Base-by-base conservation (phyloP, 345 rosid species). In the Pistacia vera region DNA sequence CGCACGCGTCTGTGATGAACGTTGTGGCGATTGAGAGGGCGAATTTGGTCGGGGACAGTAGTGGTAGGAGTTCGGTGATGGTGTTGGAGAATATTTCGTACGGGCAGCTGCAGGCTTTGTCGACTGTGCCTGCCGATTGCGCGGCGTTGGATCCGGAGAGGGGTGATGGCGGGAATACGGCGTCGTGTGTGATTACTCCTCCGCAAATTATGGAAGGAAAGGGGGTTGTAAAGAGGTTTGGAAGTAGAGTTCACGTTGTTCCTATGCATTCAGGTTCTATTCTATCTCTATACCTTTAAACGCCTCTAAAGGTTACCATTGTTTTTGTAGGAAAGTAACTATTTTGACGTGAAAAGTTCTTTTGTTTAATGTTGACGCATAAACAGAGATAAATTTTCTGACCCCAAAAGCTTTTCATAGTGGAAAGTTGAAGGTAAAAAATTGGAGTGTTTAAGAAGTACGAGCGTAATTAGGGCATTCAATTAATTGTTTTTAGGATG, bases 181-280 rank as follows among this genome's bases (percentile, higher is more conserved):
- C 80, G 51, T 71, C 72, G n/a, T 90, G 77, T 68, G 97, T 91
- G 70, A 85, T 90, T 72, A 79, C 88, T 46, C 95, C 98, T 16
- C 98, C 97, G 3, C 85, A 79, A 67, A 83, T 91, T 68, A 86
- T 96, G 98, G 93, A 90, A 78, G 98, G 99, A 46, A 82, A 83
- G 79, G 99, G 99, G 4, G 94, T 92, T 76, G 87, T 86, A 38
- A 93, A 92, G 88, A 85, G 89, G 74, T 93, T 90, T 73, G 93
- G 97, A 68, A 85, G 77, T 78, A 75, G 87, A 68, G 88, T 86
- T 81, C 98, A 85, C 81, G 90, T 88, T 55, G 85, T 96, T 74
- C 99, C 99, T 51, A 85, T 93, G 97, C 98, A 96, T 86, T 96
- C 99, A 88, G 99, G 99, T 88, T 70, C 63, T 56, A 35, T 28